These are phyloP conservation scores for Ophiostoma perfectum DNA, from an alignment of 2,329 filamentous ascomycete species.

Conservation along the genomic window DNA sequence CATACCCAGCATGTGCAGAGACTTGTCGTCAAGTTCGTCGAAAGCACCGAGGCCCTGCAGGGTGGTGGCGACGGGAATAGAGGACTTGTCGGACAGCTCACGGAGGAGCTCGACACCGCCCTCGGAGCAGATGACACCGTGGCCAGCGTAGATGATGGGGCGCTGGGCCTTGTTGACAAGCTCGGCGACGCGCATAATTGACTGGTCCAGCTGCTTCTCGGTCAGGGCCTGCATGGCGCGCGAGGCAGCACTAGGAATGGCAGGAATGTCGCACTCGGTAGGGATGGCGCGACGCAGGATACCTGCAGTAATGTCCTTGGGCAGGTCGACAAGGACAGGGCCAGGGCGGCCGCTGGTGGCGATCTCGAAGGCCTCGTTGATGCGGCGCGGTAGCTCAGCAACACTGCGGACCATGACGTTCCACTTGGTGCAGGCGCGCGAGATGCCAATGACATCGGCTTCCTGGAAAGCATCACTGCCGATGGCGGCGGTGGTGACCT, in stretches of 20 bases:
- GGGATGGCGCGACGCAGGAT: constrained; percentile 81
- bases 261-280: constrained; percentile 64
- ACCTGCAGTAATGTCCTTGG: constrained; percentile 90
- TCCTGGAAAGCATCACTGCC: constrained; percentile 97
- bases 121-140: constrained; percentile 75
- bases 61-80: constrained; percentile 92
- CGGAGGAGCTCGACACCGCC: constrained; percentile 75
- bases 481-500: constrained; percentile 85
- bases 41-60: constrained; percentile 88
- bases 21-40: constrained; percentile 89
- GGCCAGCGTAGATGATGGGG: constrained; percentile 90
- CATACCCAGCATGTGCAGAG: constrained; percentile 98
- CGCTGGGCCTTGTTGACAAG: constrained; percentile 88
- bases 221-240: constrained; percentile 70
- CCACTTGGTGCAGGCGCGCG: constrained; percentile 95
- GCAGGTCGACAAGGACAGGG: constrained; percentile 89
- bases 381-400: constrained; percentile 83
- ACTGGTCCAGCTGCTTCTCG: constrained; percentile 64
- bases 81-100: constrained; percentile 82
- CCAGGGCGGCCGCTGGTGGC: constrained; percentile 90
- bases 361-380: constrained; percentile 98
- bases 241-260: constrained; percentile 79
- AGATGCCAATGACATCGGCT: constrained; percentile 90
- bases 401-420: constrained; percentile 98
- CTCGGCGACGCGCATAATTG: constrained; percentile 70